Percentiles rank a stretch among this genome's conserved stretches.
phyloP scores from a whole-genome alignment of 345 rosid species.

The Linum usitatissimum region DNA sequence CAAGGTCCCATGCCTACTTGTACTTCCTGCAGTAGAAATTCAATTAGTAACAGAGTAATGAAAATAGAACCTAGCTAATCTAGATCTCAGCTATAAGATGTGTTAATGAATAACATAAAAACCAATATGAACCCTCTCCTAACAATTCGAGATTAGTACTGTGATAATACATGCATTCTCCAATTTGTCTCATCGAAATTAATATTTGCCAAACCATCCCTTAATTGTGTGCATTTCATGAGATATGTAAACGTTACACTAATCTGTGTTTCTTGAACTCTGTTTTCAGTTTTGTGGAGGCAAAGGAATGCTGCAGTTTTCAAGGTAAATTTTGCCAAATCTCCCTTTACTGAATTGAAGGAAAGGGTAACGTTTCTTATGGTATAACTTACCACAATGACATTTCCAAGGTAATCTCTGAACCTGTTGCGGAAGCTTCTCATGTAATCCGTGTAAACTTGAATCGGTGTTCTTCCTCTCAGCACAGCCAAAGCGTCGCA shows the following conservation, averaged over 20 bases:
- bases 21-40: conserved; percentile 54
- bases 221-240: neutral
- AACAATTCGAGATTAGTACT: too few species aligned
- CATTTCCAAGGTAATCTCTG: conserved; percentile 53
- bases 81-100: too few species aligned
- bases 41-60: conserved; percentile 5
- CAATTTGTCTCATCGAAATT: too few species aligned
- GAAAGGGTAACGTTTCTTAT: neutral
- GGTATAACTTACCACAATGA: conserved; percentile 50
- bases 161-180: too few species aligned
- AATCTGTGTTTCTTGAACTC: neutral
- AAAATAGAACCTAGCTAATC: neutral
- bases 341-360: neutral
- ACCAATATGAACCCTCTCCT: too few species aligned
- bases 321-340: too few species aligned
- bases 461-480: conserved; percentile 88
- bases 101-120: too few species aligned
- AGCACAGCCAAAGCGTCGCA: conserved; percentile 73
- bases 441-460: conserved; percentile 87
- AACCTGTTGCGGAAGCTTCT: conserved; percentile 80
- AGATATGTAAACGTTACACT: neutral
- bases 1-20: conserved; percentile 99
- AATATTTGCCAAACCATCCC: too few species aligned
- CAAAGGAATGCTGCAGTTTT: too few species aligned
- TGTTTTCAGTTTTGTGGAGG: neutral